Base-by-base conservation (phyloP, 805 yeast genomes). In the Teunomyces lycoperdinae region DNA sequence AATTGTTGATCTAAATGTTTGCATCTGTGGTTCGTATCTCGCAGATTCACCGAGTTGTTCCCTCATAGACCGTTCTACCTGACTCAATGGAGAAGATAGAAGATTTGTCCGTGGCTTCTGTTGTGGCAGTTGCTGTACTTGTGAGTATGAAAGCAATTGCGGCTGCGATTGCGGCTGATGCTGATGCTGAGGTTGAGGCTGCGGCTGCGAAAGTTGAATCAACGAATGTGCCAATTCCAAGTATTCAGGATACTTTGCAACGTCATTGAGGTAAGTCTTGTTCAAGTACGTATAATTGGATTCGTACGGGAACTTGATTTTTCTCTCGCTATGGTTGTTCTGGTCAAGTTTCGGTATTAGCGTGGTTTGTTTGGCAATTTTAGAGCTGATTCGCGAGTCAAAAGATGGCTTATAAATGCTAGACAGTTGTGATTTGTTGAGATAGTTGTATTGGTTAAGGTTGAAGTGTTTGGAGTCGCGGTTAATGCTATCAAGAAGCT, bases 261-360 rank as follows among this genome's bases (percentile, higher is more conserved):
- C 75, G 57, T 79, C 83, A 35, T 66, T 68, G 57, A 77, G 60
- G 54, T 77, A 78, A 2, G 81, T 78, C 44, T 70, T 58, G 47
- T 70, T 67, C 58, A 77, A 73, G 56, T 77, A 77, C 13, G 79
- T 73, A 57, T 78, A 78, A 54, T 78, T 77, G 24, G 76, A 73
- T 53, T 78, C 78, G 60, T 74, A 79, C 3, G 84, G 84, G 56
- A 77, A 79, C 57, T 78, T 74, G 48, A 72, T 68, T 51, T 71
- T 71, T 45, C 68, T 60, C 50, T 67, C 73, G 24, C 50, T 43
- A 39, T 55, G 53, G 31, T 44, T 31, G 53, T 33, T 43, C 43
- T 57, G 44, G 44, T 52, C 47, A 46, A 55, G 47, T 40, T 51
- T 54, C 31, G 64, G 59, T 45, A 54, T 55, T 27, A 50, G 36